phyloP scores from a whole-genome alignment of 768 basidiomycete genomes.

The Boletus sp. region DNA sequence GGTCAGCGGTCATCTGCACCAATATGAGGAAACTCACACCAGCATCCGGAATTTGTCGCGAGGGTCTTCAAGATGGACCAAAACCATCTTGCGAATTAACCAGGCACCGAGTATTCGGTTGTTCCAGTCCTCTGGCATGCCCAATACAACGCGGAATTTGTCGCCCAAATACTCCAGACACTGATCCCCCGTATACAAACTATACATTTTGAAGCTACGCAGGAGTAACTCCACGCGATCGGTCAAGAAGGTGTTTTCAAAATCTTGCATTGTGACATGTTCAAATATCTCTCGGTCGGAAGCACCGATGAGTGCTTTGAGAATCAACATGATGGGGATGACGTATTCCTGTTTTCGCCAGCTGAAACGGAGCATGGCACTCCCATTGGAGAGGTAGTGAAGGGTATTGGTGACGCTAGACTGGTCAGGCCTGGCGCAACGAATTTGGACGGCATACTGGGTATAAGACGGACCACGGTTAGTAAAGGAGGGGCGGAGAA shows the following conservation, averaged over 20 bases:
- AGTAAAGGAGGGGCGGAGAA: constrained; percentile 85
- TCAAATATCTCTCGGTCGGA: constrained; percentile 97
- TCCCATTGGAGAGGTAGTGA: constrained; percentile 97
- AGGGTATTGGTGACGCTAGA: constrained; percentile 91
- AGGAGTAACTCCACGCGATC: constrained; percentile 94
- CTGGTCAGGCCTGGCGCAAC: constrained; percentile 91
- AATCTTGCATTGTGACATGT: constrained; percentile 94
- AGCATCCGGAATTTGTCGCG: constrained; percentile 95
- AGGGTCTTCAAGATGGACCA: constrained; percentile 84
- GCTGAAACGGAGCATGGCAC: constrained; percentile 93
- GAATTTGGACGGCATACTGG: constrained; percentile 90
- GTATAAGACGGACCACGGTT: constrained; percentile 96
- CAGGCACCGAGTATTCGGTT: constrained; percentile 77
- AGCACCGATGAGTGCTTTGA: constrained; percentile 88
- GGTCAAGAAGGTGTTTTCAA: constrained; percentile 94
- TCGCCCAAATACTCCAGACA: constrained; percentile 94
- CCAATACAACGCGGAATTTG: constrained; percentile 91
- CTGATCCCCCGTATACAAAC: constrained; percentile 80
- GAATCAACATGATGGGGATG: constrained; percentile 93
- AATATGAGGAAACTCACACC: constrained; percentile 46
- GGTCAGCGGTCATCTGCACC: constrained; percentile 4
- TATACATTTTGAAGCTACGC: constrained; percentile 93
- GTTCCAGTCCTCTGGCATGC: constrained; percentile 90
- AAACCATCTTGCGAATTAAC: constrained; percentile 78
- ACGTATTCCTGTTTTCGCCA: constrained; percentile 99